These are phyloP conservation scores for Xanthoceras sorbifolium DNA, from an alignment of 345 rosid species.

Conservation along the genomic window DNA sequence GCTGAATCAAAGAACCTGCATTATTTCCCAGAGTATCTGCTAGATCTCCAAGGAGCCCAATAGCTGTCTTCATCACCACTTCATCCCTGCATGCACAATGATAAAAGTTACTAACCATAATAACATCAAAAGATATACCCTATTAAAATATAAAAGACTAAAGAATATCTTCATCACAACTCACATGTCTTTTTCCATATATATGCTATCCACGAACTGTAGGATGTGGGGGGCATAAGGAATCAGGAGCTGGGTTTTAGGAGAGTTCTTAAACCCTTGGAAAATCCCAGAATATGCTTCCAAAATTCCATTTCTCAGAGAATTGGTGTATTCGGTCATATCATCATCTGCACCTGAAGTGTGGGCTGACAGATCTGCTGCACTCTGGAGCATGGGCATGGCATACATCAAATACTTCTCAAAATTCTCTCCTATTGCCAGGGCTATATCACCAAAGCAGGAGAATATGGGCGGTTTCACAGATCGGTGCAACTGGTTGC, in stretches of 20 bases:
- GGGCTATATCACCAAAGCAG: constrained; percentile 73
- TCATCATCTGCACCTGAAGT: constrained; percentile 67
- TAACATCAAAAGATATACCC: background rate
- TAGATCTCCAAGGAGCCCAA: constrained; percentile 77
- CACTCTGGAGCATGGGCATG: constrained; percentile 79
- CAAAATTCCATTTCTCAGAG: constrained; percentile 67
- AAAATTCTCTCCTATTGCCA: constrained; percentile 72
- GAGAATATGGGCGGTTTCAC: constrained; percentile 83
- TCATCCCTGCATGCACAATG: constrained; percentile 54
- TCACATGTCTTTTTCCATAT: constrained; percentile 80
- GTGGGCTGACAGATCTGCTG: constrained; percentile 72
- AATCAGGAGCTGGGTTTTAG: constrained; percentile 69
- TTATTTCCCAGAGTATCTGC: constrained; percentile 80
- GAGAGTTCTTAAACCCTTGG: constrained; percentile 77
- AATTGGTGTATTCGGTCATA: constrained; percentile 70
- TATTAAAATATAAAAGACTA: background rate
- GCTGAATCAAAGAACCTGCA: constrained; percentile 74
- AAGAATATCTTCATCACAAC: constrained; percentile 21
- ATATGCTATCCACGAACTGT: constrained; percentile 76
- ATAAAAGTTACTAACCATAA: constrained; percentile 8
- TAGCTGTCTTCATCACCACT: constrained; percentile 75
- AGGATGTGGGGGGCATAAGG: constrained; percentile 70
- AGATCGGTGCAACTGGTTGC: constrained; percentile 74
- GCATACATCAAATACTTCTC: constrained; percentile 71
- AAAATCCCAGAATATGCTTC: constrained; percentile 81